Base-by-base conservation (phyloP, 139 green algal genomes). In the Tetradesmus lagerheimii region DNA sequence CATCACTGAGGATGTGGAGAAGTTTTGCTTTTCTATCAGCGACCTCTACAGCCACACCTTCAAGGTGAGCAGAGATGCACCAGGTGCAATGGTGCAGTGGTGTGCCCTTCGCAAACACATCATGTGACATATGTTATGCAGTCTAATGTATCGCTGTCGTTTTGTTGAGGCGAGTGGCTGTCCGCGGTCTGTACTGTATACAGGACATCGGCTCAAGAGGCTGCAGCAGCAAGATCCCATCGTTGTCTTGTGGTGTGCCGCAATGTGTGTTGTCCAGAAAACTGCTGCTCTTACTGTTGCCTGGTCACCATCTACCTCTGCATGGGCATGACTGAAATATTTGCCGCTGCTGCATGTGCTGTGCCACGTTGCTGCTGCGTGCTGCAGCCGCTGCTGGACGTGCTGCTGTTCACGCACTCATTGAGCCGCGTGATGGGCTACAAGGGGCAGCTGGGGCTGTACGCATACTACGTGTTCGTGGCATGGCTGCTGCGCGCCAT, bases 21-120 rank as follows among this genome's bases (percentile, higher is more conserved):
- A 98, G 93, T 99, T 99, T 86, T 92, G 92, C 35, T 95, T 93
- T 71, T 91, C 95, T 76, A 93, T 99, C 80, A 93, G 74, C 39
- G 97, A 99, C 87, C 94, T 99, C 53, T 99, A 98, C 94, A 93
- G 85, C 76, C 96, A 99, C 92, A 99, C 97, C 23, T 98, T 99
- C 93, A 99, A 98, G 92, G 93, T 94, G 77, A 1, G 80, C 37
- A 31, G 15, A 31, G 15, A 8, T 31, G 57, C 23, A 3, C 11
- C 12, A n/a, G 37, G 14, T 82, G 35, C 76, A 31, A n/a, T 31
- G 29, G n/a, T n/a, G n/a, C n/a, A n/a, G n/a, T n/a, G n/a, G n/a
- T n/a, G n/a, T n/a, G n/a, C n/a, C n/a, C n/a, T n/a, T n/a, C n/a
- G n/a, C n/a, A n/a, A n/a, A n/a, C n/a, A n/a, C n/a, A n/a, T n/a